These are phyloP conservation scores for Acidomyces sp. DNA, from an alignment of 495 filamentous ascomycete species.

Conservation along the genomic window DNA sequence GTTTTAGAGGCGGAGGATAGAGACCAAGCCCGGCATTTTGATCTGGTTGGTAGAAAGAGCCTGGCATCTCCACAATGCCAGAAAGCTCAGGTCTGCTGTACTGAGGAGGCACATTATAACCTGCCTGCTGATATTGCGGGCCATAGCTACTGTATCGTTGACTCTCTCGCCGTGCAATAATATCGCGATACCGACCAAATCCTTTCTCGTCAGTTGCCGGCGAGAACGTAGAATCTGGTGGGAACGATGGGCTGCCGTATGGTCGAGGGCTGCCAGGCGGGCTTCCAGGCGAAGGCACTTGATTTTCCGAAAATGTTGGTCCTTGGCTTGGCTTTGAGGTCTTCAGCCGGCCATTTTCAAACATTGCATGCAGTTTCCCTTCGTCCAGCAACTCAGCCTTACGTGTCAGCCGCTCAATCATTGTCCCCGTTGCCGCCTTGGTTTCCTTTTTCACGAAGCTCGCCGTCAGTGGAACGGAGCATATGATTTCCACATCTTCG, in stretches of 20 bases:
- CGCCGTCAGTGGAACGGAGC: constrained; percentile 24
- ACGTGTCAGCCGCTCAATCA: constrained; percentile 26
- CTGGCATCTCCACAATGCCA: constrained; percentile 11
- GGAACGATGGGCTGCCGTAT: not conserved
- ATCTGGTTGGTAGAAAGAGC: constrained; percentile 7
- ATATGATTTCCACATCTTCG: constrained; percentile 28
- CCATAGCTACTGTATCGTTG: constrained; percentile 2
- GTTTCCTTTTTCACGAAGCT: constrained; percentile 28
- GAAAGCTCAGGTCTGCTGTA: not conserved
- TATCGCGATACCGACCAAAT: constrained; percentile 13
- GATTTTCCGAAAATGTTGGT: constrained; percentile 5
- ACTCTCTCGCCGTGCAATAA: constrained; percentile 4
- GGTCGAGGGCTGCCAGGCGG: constrained; percentile 1
- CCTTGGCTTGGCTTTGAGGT: constrained; percentile 17
- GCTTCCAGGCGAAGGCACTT: constrained; percentile 4
- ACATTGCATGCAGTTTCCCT: constrained; percentile 28
- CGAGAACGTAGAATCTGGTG: constrained; percentile 2
- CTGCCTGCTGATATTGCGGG: constrained; percentile 8
- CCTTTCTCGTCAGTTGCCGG: constrained; percentile 8
- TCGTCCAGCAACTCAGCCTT: constrained; percentile 29
- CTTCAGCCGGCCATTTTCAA: constrained; percentile 28
- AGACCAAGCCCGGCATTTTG: constrained; percentile 4
- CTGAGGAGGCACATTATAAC: constrained; percentile 10
- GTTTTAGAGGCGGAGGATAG: constrained; percentile 8
- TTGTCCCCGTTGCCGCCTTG: constrained; percentile 23